phyloP scores from a whole-genome alignment of 257 asterid species.

The Plantago elongata region DNA sequence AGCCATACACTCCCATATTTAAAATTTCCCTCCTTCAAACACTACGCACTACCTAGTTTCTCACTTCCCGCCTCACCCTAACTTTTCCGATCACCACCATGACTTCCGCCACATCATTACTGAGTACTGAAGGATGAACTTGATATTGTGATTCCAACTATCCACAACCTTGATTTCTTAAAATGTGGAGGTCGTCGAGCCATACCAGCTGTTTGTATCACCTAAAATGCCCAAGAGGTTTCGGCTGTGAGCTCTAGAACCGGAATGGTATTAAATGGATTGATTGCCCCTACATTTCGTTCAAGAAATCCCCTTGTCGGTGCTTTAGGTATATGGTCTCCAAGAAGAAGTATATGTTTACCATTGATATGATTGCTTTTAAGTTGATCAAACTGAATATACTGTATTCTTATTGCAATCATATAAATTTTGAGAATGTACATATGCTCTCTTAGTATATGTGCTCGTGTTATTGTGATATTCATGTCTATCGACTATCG shows the following conservation, averaged over 20 bases:
- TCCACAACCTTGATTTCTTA: slow-evolving; percentile 84
- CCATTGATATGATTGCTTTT: slow-evolving; percentile 92
- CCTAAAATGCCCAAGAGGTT: no score
- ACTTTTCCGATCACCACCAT: no score
- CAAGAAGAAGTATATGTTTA: slow-evolving; percentile 90
- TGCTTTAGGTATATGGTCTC: slow-evolving; percentile 95
- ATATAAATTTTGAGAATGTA: neutral
- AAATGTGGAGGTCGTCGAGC: slow-evolving; percentile 93
- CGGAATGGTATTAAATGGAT: slow-evolving; percentile 76
- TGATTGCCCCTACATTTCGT: slow-evolving; percentile 89
- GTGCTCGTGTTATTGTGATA: no score
- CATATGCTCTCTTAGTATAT: neutral
- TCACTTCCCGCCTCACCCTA: no score
- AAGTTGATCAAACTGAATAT: slow-evolving; percentile 18
- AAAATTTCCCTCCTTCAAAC: no score
- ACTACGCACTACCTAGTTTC: no score
- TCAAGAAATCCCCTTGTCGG: slow-evolving; percentile 94
- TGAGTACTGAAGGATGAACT: slow-evolving; percentile 73
- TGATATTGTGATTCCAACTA: slow-evolving; percentile 87
- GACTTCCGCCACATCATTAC: slow-evolving; percentile 20
- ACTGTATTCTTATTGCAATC: neutral
- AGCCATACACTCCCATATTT: no score
- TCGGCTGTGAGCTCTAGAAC: slow-evolving; percentile 69
- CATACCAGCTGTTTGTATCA: no score
- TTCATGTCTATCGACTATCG: no score